phyloP scores from a whole-genome alignment of 306 rosid genomes.

The Hippophae gyantsensis region DNA sequence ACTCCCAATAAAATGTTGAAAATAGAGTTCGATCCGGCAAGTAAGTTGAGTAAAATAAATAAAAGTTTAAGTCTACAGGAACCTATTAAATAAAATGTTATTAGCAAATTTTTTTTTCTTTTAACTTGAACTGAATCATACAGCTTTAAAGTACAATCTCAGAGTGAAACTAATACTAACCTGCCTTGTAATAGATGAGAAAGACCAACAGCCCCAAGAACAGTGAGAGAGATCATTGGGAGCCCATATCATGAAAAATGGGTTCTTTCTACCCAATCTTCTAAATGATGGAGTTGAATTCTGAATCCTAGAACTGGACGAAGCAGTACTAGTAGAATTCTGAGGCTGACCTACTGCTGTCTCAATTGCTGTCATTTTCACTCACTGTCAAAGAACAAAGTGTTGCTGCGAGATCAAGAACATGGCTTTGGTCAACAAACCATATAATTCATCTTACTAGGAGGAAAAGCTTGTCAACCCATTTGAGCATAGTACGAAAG shows the following conservation, averaged over 20 bases:
- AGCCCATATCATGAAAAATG: constrained; percentile 82
- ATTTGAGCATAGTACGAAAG: no score
- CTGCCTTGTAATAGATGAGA: constrained; percentile 85
- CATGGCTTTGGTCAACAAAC: background rate
- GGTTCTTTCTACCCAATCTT: constrained; percentile 66
- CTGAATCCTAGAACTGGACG: constrained; percentile 16
- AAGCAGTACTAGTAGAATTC: constrained; percentile 9
- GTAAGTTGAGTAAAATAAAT: no score
- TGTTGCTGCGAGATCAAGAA: background rate
- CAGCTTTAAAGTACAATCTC: background rate
- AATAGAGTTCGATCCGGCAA: no score
- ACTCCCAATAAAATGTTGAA: no score
- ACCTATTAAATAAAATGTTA: no score
- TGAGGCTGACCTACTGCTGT: constrained; percentile 22
- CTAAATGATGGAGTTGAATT: constrained; percentile 34
- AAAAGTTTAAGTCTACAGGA: no score
- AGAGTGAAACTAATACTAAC: constrained; percentile 26
- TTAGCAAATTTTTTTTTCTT: no score
- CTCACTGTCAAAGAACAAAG: background rate
- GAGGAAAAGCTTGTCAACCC: no score
- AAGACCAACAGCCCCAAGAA: constrained; percentile 73
- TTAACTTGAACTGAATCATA: no score
- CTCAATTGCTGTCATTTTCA: constrained; percentile 18
- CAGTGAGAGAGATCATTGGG: constrained; percentile 87
- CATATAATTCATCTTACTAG: no score